phyloP scores from a whole-genome alignment of 441 rosid genomes.

The Pelargonium fulgidum region DNA sequence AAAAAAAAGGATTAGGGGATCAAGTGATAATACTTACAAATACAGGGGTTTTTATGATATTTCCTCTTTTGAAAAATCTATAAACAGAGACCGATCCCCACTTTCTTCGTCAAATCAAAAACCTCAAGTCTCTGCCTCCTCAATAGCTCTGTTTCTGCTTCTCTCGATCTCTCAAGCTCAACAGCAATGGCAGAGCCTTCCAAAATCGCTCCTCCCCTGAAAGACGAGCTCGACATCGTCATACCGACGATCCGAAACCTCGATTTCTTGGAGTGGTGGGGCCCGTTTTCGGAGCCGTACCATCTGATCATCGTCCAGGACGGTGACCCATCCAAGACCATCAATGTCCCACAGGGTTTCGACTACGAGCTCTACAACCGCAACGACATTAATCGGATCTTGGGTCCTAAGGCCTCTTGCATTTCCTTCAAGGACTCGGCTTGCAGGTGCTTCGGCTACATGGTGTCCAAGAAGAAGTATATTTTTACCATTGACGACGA shows the following conservation, averaged over 20 bases:
- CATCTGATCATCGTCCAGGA: slow-evolving; percentile 94
- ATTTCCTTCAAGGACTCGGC: slow-evolving; percentile 97
- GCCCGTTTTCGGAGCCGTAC: slow-evolving; percentile 87
- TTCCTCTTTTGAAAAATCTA: too few relatives aligned
- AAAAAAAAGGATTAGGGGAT: too few relatives aligned
- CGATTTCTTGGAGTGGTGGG: slow-evolving; percentile 96
- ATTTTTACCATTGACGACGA: slow-evolving; percentile 93
- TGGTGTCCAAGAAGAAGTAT: slow-evolving; percentile 93
- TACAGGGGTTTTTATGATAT: too few relatives aligned
- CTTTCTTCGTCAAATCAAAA: too few relatives aligned
- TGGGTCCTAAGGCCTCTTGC: slow-evolving; percentile 90
- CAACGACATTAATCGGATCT: slow-evolving; percentile 69
- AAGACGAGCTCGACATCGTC: slow-evolving; percentile 79
- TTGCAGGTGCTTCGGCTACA: slow-evolving; percentile 88
- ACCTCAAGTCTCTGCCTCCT: too few relatives aligned
- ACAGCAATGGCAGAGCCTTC: slow-evolving; percentile 52
- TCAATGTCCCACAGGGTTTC: slow-evolving; percentile 76
- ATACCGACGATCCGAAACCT: slow-evolving; percentile 75
- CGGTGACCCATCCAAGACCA: slow-evolving; percentile 81
- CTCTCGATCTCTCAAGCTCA: too few relatives aligned
- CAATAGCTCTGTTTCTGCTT: too few relatives aligned
- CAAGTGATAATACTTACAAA: too few relatives aligned
- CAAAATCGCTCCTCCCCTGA: slow-evolving; percentile 41
- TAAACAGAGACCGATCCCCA: too few relatives aligned
- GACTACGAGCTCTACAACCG: slow-evolving; percentile 90